Conservation (phyloP, 208 protist genomes). For the Acanthamoeba sp. region DNA sequence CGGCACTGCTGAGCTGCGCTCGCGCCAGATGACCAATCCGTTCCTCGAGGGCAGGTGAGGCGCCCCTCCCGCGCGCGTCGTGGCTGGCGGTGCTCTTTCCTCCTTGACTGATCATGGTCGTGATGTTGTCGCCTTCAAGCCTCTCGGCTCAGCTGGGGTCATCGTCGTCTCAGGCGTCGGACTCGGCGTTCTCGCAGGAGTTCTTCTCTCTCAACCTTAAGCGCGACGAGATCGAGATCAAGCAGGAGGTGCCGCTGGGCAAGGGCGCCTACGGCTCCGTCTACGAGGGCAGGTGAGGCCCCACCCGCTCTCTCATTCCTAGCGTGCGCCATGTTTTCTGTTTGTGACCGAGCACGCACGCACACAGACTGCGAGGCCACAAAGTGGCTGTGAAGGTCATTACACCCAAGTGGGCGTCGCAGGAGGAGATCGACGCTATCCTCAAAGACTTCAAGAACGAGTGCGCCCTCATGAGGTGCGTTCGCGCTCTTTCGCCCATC, state of each 20-base stretch:
- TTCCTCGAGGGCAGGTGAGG: conserved; percentile 37
- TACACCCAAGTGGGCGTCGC: conserved; percentile 65
- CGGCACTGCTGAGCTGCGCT: conserved; percentile 1
- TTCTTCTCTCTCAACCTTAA: conserved; percentile 74
- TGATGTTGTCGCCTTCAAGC: no score
- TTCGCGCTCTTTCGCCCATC: neutral
- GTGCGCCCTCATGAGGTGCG: conserved; percentile 63
- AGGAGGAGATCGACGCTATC: conserved; percentile 61
- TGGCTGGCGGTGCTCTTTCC: neutral
- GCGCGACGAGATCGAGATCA: conserved; percentile 55
- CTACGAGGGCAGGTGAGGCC: conserved; percentile 46
- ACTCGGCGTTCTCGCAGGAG: conserved; percentile 56
- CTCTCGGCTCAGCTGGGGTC: no score
- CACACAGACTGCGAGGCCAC: neutral
- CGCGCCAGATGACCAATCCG: neutral
- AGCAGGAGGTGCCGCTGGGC: conserved; percentile 13
- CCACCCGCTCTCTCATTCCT: no score
- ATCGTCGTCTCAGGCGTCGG: neutral
- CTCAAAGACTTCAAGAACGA: conserved; percentile 68
- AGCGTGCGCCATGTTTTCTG: neutral
- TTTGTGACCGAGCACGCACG: neutral
- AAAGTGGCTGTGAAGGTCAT: conserved; percentile 69
- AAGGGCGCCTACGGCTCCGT: conserved; percentile 62
- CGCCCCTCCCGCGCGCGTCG: neutral
- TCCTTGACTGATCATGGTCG: no score